Conservation (phyloP, 1,284 basidiomycete genomes). For the Moniliophthora roreri region DNA sequence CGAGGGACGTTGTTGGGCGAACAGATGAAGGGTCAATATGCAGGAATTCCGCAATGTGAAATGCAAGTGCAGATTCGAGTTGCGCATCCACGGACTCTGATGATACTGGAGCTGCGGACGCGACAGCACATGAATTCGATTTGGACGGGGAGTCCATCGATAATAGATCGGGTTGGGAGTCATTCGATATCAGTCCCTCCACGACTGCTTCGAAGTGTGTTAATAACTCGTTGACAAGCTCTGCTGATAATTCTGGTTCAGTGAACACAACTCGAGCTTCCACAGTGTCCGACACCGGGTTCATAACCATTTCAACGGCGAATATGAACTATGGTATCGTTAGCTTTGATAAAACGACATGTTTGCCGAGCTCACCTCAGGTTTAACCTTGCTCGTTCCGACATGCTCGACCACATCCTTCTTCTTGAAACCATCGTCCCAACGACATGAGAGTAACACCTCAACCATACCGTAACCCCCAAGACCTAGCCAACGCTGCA, state of each 20-base stretch:
- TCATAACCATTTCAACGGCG: slow-evolving; percentile 3
- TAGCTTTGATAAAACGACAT: too few species aligned
- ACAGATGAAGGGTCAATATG: background rate
- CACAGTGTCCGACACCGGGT: background rate
- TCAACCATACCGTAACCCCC: slow-evolving; percentile 37
- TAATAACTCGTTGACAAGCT: background rate
- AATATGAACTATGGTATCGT: slow-evolving; percentile 9
- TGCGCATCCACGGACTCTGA: background rate
- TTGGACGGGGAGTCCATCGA: background rate
- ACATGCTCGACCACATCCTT: slow-evolving; percentile 6
- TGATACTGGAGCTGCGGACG: too few species aligned
- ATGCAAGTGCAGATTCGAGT: background rate
- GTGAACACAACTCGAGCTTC: background rate
- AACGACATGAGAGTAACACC: slow-evolving; percentile 43
- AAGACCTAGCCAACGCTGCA: slow-evolving; percentile 45
- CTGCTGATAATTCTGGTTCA: background rate
- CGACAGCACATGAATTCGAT: too few species aligned
- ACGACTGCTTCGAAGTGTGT: background rate
- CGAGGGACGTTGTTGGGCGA: slow-evolving; percentile 3
- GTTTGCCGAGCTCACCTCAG: slow-evolving; percentile 5
- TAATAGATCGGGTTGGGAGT: background rate
- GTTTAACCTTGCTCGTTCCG: background rate
- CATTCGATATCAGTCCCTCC: background rate
- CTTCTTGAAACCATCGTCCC: slow-evolving; percentile 28
- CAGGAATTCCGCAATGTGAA: slow-evolving; percentile 2